Evolutionary conservation across 305 asterid species (phyloP), one percentile per base, ranked within the genome.

Genomic region (Fraxinus sp.): DNA sequence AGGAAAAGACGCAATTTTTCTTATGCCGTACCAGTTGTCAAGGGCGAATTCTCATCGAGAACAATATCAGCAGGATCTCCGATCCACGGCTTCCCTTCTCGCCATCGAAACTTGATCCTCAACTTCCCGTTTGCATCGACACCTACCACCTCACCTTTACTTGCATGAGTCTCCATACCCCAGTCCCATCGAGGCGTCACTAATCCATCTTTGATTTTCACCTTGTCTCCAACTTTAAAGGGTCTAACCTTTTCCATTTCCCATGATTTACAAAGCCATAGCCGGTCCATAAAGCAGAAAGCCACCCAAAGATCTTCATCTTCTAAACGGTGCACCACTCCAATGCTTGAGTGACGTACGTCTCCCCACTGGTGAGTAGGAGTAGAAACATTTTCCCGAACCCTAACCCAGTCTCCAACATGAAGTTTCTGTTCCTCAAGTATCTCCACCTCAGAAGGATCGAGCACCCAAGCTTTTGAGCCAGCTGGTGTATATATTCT

Each of bases 141-240:
- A 30, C 98, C 99, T 7, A 94, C 97, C 4, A 95, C 94, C 88
- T 87, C 91, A 6, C 99, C 99, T 86, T 87, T 90, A 84, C 98
- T 95, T 0, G 97, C 92, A 76, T 89, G 98, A 0, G 98, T 95
- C 90, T 94, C 99, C 99, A 96, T 93, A 7, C 99, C 99, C 99
- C 99, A 96, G n/a, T 94, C 99, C 99, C 98, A 96, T 74, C 99
- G 85, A 35, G 99, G 98, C 1, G 87, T 85, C 88, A 90, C 97
- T 86, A 95, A 81, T 74, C 95, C 97, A 1, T 90, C 95, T 85
- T 85, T 93, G 81, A 95, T 93, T 85, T 85, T 89, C 87, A 94
- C 99, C 90, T 85, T 91, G 80, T 95, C 99, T 80, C 97, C 97
- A 4, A 90, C 89, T 71, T 81, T 83, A 80, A 91, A 95, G 24